Conservation (phyloP, 108 stramenopile genomes). For the Nannochloropsis gaditana region DNA sequence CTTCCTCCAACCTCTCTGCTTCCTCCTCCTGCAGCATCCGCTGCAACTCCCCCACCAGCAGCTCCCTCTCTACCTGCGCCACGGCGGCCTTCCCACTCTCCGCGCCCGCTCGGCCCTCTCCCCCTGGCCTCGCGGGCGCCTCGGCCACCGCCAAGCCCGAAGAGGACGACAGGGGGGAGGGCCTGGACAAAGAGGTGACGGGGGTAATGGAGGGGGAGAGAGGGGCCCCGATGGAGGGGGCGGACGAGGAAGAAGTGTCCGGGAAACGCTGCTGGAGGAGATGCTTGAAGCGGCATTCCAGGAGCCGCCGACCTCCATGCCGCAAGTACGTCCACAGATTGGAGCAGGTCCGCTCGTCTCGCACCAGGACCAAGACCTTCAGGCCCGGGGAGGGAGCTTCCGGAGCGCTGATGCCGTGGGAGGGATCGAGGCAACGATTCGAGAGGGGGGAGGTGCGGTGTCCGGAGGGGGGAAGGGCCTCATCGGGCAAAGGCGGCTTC, state of each 20-base stretch:
- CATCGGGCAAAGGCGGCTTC: not conserved
- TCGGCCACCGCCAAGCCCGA: not conserved
- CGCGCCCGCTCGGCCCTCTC: not conserved
- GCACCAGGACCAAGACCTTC: slow-evolving; percentile 73
- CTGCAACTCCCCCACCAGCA: not conserved
- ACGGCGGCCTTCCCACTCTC: not conserved
- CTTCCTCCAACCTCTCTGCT: not conserved
- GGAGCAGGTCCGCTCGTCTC: slow-evolving; percentile 69
- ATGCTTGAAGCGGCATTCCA: slow-evolving; percentile 32
- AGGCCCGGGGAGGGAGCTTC: not conserved
- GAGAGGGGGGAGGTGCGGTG: not conserved
- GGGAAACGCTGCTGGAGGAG: not conserved
- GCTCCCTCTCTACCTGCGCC: not conserved
- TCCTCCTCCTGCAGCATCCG: not conserved
- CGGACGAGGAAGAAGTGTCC: not conserved
- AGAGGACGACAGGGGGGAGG: not conserved
- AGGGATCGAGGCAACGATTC: too few species aligned
- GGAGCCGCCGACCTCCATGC: slow-evolving; percentile 28
- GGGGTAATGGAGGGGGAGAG: not conserved
- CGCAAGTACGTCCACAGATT: slow-evolving; percentile 59
- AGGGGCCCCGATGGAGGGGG: not conserved
- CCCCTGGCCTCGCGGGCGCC: not conserved
- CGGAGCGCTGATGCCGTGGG: too few species aligned
- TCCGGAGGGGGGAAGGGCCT: not conserved
- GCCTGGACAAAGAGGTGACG: not conserved